These are phyloP conservation scores for Lipomyces yamanashiensis DNA, from an alignment of 805 yeast genomes.

Conservation along the genomic window DNA sequence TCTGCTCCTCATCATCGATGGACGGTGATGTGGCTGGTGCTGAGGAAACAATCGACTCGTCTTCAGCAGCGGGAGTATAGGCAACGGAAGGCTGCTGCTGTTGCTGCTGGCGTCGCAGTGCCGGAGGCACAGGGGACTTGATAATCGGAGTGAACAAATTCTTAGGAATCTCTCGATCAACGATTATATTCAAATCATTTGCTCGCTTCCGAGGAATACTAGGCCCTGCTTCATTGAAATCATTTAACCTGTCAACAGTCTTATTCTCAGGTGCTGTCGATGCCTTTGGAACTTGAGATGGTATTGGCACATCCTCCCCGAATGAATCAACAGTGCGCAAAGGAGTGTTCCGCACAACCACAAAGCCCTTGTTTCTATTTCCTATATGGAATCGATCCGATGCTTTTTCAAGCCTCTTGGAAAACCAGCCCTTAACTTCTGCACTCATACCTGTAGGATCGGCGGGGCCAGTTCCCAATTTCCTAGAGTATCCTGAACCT, in stretches of 20 bases:
- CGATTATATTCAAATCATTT: constrained; percentile 10
- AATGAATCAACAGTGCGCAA: constrained; percentile 14
- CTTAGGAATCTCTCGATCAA: constrained; percentile 29
- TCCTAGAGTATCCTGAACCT: constrained; percentile 24
- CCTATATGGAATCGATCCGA: constrained; percentile 19
- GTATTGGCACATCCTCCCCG: neutral
- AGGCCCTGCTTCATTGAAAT: neutral
- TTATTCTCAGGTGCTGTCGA: neutral
- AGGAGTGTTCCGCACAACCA: constrained; percentile 39
- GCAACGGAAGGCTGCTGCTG: constrained; percentile 7
- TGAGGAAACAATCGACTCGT: neutral
- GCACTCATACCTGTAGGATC: constrained; percentile 40
- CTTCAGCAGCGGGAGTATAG: constrained; percentile 2
- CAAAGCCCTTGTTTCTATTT: constrained; percentile 33
- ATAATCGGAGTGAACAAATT: constrained; percentile 33
- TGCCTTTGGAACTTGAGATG: neutral
- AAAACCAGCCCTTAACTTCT: constrained; percentile 39
- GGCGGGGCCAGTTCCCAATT: constrained; percentile 40
- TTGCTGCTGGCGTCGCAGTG: constrained; percentile 26
- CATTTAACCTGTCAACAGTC: neutral
- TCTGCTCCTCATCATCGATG: neutral
- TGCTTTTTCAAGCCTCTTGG: constrained; percentile 23
- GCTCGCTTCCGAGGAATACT: neutral
- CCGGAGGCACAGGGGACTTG: constrained; percentile 33
- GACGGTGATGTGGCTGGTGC: neutral